Conservation (phyloP, 495 filamentous ascomycete genomes). For the Astrocystis sublimbata region DNA sequence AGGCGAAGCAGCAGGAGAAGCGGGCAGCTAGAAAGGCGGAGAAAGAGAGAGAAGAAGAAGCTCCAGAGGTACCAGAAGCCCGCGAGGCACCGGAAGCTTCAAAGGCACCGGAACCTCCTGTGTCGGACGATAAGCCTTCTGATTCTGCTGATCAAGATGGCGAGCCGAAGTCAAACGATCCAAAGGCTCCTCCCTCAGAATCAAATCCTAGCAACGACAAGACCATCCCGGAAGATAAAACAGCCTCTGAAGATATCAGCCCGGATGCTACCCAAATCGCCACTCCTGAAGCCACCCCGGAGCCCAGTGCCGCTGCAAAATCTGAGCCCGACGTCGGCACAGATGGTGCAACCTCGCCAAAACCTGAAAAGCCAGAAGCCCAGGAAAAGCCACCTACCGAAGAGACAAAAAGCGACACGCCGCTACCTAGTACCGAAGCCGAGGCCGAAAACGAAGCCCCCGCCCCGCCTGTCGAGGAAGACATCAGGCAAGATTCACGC, state of each 20-base stretch:
- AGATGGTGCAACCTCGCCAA: neutral
- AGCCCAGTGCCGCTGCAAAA: conserved; percentile 2
- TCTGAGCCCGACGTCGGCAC: conserved; percentile 2
- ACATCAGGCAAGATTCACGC: conserved; percentile 28
- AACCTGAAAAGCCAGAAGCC: conserved; percentile 4
- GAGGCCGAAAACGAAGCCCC: neutral
- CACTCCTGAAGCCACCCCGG: neutral
- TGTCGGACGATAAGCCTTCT: conserved; percentile 5
- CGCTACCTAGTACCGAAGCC: conserved; percentile 3
- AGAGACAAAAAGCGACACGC: conserved; percentile 7
- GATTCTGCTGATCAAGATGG: neutral
- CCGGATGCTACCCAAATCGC: no score
- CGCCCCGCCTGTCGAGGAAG: neutral
- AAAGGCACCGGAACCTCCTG: conserved; percentile 15
- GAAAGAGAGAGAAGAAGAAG: conserved; percentile 24
- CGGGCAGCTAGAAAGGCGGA: conserved; percentile 31
- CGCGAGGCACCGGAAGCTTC: no score
- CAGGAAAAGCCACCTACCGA: conserved; percentile 4
- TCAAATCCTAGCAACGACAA: no score
- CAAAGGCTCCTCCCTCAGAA: neutral
- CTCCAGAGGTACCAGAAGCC: no score
- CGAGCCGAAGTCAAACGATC: neutral
- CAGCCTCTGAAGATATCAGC: no score
- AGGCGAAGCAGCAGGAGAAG: conserved; percentile 36
- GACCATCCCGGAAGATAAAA: no score